These are phyloP conservation scores for Metarhizium humberi DNA, from an alignment of 2,329 filamentous ascomycete species.

Conservation along the genomic window DNA sequence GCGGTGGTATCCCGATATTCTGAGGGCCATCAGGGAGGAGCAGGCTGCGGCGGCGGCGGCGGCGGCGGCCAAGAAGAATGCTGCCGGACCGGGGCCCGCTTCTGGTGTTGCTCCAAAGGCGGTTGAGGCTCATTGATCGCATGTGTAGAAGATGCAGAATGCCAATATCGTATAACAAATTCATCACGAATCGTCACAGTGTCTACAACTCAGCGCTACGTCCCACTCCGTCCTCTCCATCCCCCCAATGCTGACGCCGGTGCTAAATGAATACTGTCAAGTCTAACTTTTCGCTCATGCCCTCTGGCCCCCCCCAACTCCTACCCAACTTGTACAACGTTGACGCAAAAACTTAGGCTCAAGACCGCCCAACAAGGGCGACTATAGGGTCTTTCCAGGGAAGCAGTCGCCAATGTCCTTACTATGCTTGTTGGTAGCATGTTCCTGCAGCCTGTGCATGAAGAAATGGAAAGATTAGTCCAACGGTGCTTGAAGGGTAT, in stretches of 20 bases:
- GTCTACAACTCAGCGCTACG: not conserved
- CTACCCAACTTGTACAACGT: not conserved
- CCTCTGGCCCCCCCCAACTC: not conserved
- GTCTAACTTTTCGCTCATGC: not conserved
- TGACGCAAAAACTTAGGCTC: not conserved
- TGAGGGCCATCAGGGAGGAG: constrained; percentile 48
- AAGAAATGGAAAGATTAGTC: constrained; percentile 3
- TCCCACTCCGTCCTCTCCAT: not conserved
- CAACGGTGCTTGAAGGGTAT: not conserved
- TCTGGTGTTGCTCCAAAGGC: constrained; percentile 13
- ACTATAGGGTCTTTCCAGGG: constrained; percentile 30
- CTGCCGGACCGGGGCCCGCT: constrained; percentile 14
- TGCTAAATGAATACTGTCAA: constrained; percentile 3
- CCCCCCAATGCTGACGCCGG: constrained; percentile 2
- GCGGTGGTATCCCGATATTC: constrained; percentile 63
- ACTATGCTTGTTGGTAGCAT: constrained; percentile 69
- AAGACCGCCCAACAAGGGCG: not conserved
- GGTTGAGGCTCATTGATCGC: constrained; percentile 18
- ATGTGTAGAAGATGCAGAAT: not conserved
- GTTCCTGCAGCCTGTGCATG: constrained; percentile 50
- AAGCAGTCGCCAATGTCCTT: constrained; percentile 67
- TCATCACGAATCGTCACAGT: not conserved
- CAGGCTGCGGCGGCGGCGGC: constrained; percentile 33
- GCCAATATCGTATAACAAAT: not conserved
- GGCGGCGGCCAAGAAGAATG: constrained; percentile 15